Evolutionary conservation across 345 rosid genomes (phyloP).

Genomic region (Passiflora organensis): DNA sequence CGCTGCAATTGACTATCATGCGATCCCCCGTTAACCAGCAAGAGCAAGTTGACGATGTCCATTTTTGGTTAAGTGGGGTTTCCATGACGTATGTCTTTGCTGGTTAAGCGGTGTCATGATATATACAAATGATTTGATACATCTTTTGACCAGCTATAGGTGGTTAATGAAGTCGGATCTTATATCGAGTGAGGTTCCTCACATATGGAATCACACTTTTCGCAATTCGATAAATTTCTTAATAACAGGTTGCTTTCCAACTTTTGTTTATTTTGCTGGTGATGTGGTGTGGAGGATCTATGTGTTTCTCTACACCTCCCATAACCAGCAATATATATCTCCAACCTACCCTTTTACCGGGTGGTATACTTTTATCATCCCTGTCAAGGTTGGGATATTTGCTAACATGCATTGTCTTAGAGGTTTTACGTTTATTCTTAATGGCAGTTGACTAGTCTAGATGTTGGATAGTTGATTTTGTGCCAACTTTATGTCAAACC

Average conservation of each 20-base stretch:
- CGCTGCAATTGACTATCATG: no score
- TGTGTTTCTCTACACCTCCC: conserved; percentile 29
- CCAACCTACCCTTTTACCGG: conserved; percentile 25
- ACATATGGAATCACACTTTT: conserved; percentile 17
- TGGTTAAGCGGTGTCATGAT: conserved; percentile 26
- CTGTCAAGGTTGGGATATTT: conserved; percentile 34
- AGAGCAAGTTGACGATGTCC: no score
- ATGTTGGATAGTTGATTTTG: no score
- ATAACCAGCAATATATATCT: conserved; percentile 28
- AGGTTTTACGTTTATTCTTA: no score
- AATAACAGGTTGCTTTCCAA: not conserved
- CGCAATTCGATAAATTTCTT: conserved; percentile 15
- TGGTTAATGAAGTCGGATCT: conserved; percentile 9
- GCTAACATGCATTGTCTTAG: not conserved
- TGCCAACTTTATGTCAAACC: no score
- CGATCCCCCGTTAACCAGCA: no score
- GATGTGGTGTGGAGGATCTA: conserved; percentile 32
- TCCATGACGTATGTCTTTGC: no score
- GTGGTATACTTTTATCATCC: conserved; percentile 29
- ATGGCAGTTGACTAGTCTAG: no score
- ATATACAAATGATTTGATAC: conserved; percentile 19
- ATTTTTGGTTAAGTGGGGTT: no score
- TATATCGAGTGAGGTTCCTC: conserved; percentile 21
- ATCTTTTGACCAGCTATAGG: conserved; percentile 24
- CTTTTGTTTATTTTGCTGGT: conserved; percentile 15